phyloP scores from a whole-genome alignment of 257 asterid species.

The Solanum raphanifolium region DNA sequence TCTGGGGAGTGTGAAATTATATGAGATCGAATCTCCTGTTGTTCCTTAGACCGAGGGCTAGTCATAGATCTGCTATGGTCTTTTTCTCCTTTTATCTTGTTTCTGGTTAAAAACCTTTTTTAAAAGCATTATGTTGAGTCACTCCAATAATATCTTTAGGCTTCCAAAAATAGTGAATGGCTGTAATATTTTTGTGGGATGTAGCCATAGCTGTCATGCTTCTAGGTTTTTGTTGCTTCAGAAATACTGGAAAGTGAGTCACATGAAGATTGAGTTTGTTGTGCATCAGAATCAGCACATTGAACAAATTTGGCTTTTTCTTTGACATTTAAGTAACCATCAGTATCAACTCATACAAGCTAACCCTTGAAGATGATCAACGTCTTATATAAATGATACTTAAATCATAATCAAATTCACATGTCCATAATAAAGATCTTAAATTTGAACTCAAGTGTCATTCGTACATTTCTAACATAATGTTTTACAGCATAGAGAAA shows the following conservation, averaged over 20 bases:
- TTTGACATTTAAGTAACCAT: no score
- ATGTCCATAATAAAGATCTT: background rate
- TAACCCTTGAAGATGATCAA: no score
- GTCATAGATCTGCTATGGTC: background rate
- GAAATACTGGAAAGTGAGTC: background rate
- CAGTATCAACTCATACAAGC: no score
- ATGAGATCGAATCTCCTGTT: background rate
- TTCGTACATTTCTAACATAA: background rate
- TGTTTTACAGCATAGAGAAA: background rate
- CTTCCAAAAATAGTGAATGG: background rate
- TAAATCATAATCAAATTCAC: background rate
- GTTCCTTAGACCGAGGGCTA: background rate
- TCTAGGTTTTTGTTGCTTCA: background rate
- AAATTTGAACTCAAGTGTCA: background rate
- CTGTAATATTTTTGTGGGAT: background rate
- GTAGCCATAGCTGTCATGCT: background rate
- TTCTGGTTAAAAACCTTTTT: background rate
- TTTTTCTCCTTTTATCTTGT: background rate
- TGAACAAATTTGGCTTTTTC: no score
- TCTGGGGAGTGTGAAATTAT: background rate
- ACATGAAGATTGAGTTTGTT: slow-evolving; percentile 4
- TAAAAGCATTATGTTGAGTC: background rate
- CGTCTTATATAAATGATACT: no score
- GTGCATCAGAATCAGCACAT: background rate
- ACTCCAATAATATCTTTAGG: no score